Percentiles rank a stretch among this genome's conserved stretches.
phyloP scores from a whole-genome alignment of 352 stramenopile species.

The Phytophthora rubi region DNA sequence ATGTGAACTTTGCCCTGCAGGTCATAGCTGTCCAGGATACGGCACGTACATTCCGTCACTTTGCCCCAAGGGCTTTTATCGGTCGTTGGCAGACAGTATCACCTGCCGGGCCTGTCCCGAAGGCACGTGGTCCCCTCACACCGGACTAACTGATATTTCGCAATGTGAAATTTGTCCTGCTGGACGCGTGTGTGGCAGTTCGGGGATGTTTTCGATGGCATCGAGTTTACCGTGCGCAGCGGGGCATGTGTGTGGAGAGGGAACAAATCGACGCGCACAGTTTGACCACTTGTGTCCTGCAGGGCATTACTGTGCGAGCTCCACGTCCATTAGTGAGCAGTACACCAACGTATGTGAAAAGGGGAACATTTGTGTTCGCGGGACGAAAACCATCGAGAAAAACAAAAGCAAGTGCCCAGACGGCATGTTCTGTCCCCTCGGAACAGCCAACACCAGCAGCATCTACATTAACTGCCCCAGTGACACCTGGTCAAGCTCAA shows the following conservation, averaged over 20 bases:
- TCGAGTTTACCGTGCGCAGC: conserved; percentile 90
- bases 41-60: conserved; percentile 97
- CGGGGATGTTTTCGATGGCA: conserved; percentile 86
- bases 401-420: conserved; percentile 93
- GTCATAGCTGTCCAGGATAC: conserved; percentile 93
- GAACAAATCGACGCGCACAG: conserved; percentile 90
- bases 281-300: conserved; percentile 94
- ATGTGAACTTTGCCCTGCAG: conserved; percentile 94
- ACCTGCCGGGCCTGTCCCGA: conserved; percentile 95
- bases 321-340: conserved; percentile 86
- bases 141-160: conserved; percentile 94
- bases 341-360: conserved; percentile 85
- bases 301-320: conserved; percentile 90
- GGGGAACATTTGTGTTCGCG: conserved; percentile 92
- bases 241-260: conserved; percentile 94
- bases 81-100: conserved; percentile 94
- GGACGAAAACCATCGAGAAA: conserved; percentile 87
- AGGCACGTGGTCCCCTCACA: conserved; percentile 94
- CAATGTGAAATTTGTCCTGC: conserved; percentile 95
- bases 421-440: conserved; percentile 93
- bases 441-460: conserved; percentile 84
- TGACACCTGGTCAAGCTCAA: conserved; percentile 87
- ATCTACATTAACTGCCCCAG: conserved; percentile 92
- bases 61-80: conserved; percentile 93
- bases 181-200: conserved; percentile 93